phyloP scores from a whole-genome alignment of 2,329 filamentous ascomycete species.

The Colletotrichum nymphaeae region DNA sequence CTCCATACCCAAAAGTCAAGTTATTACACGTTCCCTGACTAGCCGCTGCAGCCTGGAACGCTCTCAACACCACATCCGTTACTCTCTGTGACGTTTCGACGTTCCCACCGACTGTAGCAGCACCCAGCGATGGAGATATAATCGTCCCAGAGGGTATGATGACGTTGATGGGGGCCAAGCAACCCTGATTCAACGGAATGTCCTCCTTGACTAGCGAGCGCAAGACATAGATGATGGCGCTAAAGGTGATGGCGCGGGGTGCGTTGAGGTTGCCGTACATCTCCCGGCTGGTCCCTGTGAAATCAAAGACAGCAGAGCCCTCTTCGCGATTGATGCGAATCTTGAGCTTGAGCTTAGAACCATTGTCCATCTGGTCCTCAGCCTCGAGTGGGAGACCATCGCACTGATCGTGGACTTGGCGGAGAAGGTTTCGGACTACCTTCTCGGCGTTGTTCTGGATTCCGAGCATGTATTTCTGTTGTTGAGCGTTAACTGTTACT shows the following conservation, averaged over 20 bases:
- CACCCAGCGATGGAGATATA: constrained; percentile 78
- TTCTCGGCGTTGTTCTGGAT: constrained; percentile 29
- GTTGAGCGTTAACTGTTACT: not conserved
- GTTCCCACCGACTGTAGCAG: constrained; percentile 69
- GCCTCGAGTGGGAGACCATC: constrained; percentile 77
- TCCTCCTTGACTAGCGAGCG: constrained; percentile 83
- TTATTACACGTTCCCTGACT: constrained; percentile 26
- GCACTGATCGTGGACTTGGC: constrained; percentile 65
- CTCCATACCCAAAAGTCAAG: not conserved
- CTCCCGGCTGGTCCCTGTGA: constrained; percentile 63
- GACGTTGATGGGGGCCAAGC: constrained; percentile 80
- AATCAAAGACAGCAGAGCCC: constrained; percentile 61
- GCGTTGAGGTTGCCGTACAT: constrained; percentile 43
- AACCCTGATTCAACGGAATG: constrained; percentile 89
- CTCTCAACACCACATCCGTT: constrained; percentile 86
- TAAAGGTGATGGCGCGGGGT: constrained; percentile 42
- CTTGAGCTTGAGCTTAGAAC: constrained; percentile 47
- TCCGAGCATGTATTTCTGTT: constrained; percentile 21
- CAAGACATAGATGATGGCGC: constrained; percentile 38
- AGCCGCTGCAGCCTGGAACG: constrained; percentile 82
- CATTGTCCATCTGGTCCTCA: constrained; percentile 81
- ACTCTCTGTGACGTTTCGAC: constrained; percentile 83
- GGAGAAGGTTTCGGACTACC: constrained; percentile 18
- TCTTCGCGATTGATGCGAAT: not conserved
- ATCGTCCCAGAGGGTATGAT: constrained; percentile 66